Conservation (phyloP, 2,329 filamentous ascomycete genomes). For the Penicillium hesseltinei region DNA sequence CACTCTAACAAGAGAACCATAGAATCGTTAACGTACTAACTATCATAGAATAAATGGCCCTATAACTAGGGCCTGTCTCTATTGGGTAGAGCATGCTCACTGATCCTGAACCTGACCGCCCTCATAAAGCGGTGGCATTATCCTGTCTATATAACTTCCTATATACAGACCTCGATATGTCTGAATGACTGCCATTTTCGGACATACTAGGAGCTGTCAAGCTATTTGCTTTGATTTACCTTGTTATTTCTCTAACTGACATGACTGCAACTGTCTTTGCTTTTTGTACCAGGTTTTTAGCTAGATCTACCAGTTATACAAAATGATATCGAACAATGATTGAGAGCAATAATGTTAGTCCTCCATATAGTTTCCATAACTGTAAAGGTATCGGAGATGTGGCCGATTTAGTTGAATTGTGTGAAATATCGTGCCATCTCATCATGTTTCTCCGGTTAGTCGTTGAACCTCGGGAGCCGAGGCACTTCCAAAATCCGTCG, state of each 20-base stretch:
- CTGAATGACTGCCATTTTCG: background rate
- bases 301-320: background rate
- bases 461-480: conserved; percentile 19
- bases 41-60: too few relatives aligned
- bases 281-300: background rate
- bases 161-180: background rate
- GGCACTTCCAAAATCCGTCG: conserved; percentile 26
- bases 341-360: background rate
- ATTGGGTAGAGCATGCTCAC: too few relatives aligned
- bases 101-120: too few relatives aligned
- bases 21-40: too few relatives aligned
- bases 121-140: too few relatives aligned
- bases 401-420: background rate
- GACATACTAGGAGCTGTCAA: too few relatives aligned
- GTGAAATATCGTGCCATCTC: background rate
- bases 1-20: too few relatives aligned
- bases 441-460: background rate
- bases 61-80: too few relatives aligned
- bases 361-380: too few relatives aligned
- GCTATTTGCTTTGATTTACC: background rate
- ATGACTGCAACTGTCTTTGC: background rate
- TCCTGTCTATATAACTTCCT: background rate
- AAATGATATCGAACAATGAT: background rate
- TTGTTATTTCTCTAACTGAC: background rate
- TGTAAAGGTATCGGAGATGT: background rate